phyloP scores from a whole-genome alignment of 208 protist species.

The Leishmania mexicana region DNA sequence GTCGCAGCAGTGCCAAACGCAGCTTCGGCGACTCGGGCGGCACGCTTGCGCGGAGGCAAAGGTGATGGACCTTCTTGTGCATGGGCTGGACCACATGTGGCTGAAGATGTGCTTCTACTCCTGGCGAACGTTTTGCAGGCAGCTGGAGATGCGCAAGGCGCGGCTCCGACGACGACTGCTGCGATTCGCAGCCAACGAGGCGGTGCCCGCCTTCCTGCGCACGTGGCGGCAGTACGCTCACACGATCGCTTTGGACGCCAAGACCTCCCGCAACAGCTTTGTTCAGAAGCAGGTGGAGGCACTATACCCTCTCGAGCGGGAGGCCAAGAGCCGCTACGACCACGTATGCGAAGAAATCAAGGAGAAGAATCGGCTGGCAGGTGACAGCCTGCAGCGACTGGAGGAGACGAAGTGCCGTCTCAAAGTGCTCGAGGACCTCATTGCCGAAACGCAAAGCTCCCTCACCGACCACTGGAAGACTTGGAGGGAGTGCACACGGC shows the following conservation, averaged over 20 bases:
- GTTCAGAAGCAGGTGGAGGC: constrained; percentile 71
- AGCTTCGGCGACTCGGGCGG: constrained; percentile 40
- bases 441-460: constrained; percentile 56
- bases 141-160: constrained; percentile 56
- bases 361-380: constrained; percentile 69
- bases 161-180: constrained; percentile 59
- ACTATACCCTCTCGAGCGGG: constrained; percentile 65
- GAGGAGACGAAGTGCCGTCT: constrained; percentile 51
- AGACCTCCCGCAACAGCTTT: constrained; percentile 45
- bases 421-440: constrained; percentile 53
- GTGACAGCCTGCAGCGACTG: constrained; percentile 40
- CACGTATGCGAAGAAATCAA: constrained; percentile 66
- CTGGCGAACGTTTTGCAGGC: constrained; percentile 71
- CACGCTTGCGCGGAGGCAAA: constrained; percentile 49
- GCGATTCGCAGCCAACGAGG: constrained; percentile 44
- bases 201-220: constrained; percentile 56
- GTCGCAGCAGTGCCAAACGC: constrained; percentile 45
- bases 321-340: constrained; percentile 66
- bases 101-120: constrained; percentile 85
- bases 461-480: constrained; percentile 67
- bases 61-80: constrained; percentile 79
- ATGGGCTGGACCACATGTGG: constrained; percentile 73
- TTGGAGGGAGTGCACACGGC: constrained; percentile 58
- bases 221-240: constrained; percentile 83
- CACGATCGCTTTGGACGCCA: constrained; percentile 60